Conservation (phyloP, 2,329 filamentous ascomycete species). For the Diplodia seriata region DNA sequence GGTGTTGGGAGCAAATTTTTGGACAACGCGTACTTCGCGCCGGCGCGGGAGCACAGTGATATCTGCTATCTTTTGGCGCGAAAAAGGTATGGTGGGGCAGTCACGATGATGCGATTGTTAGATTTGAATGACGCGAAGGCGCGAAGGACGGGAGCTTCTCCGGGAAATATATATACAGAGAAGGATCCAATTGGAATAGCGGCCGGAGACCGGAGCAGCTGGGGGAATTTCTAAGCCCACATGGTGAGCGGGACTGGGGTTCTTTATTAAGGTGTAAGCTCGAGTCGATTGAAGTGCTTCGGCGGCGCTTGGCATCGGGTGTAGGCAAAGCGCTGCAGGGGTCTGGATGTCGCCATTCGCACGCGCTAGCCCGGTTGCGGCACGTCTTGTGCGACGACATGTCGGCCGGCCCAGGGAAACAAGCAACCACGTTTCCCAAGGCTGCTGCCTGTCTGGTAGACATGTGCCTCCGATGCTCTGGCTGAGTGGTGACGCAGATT, state of each 20-base stretch:
- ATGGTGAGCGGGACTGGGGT: neutral
- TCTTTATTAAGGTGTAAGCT: conserved; percentile 10
- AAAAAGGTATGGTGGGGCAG: conserved; percentile 16
- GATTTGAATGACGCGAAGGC: conserved; percentile 3
- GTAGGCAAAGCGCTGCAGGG: neutral
- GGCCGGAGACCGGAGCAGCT: neutral
- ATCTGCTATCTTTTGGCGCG: conserved; percentile 10
- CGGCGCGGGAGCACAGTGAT: conserved; percentile 2
- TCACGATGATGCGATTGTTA: conserved; percentile 25
- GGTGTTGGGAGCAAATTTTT: neutral
- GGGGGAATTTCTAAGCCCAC: conserved; percentile 14
- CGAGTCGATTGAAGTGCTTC: conserved; percentile 1
- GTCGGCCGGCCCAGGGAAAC: neutral
- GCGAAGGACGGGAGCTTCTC: neutral
- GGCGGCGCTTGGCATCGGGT: conserved; percentile 18
- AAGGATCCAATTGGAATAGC: neutral
- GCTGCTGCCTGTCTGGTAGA: neutral
- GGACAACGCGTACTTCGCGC: neutral
- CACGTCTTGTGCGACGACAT: neutral
- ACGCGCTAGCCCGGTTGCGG: conserved; percentile 19
- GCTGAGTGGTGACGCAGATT: conserved; percentile 20
- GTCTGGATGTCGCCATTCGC: conserved; percentile 11
- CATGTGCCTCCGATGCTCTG: neutral
- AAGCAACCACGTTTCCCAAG: conserved; percentile 1
- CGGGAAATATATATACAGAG: neutral